Evolutionary conservation across 192 early-diverging fungal genomes (phyloP).

Genomic region (Coemansia sp.): DNA sequence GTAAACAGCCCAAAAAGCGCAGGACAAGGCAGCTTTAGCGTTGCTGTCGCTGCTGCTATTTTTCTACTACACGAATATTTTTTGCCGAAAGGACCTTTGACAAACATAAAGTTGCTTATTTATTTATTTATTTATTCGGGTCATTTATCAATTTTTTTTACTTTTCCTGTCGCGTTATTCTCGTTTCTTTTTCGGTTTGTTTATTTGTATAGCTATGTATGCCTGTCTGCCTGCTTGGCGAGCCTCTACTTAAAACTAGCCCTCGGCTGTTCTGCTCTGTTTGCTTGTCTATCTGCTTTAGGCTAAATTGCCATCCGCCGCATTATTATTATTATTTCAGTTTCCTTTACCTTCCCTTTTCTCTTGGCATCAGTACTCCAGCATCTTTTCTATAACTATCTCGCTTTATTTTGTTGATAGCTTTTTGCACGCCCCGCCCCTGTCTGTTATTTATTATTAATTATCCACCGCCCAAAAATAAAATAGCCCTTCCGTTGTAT

Average conservation of each 20-base stretch:
- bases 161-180: neutral
- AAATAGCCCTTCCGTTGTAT: neutral
- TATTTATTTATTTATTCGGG: neutral
- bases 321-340: neutral
- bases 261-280: neutral
- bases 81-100: neutral
- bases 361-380: neutral
- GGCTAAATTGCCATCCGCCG: neutral
- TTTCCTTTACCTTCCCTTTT: neutral
- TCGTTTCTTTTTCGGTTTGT: neutral
- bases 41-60: neutral
- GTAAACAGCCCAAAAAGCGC: constrained; percentile 1
- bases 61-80: neutral
- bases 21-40: neutral
- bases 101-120: neutral
- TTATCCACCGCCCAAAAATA: no score
- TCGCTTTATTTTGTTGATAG: neutral
- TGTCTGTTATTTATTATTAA: neutral
- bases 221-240: neutral
- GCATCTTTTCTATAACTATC: neutral
- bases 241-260: constrained; percentile 1
- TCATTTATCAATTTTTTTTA: neutral
- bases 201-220: neutral
- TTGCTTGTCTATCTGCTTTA: neutral
- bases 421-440: neutral